Evolutionary conservation across 495 filamentous ascomycete genomes (phyloP).

Genomic region (Talaromyces thailandensis): DNA sequence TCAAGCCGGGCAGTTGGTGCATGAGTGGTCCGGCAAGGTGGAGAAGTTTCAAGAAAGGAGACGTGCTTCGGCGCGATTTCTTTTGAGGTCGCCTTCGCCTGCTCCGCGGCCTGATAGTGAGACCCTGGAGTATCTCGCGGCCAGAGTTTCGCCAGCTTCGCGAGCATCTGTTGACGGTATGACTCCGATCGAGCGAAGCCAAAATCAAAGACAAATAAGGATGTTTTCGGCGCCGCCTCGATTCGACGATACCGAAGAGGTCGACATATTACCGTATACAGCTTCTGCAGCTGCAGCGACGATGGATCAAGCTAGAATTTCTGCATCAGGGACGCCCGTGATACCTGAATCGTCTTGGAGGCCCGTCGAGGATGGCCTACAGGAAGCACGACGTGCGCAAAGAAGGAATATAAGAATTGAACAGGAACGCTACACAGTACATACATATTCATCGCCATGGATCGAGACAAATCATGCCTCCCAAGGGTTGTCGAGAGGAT

Average conservation of each 20-base stretch:
- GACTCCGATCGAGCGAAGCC: neutral
- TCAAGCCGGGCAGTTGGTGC: conserved; percentile 12
- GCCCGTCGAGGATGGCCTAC: neutral
- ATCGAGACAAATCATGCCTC: neutral
- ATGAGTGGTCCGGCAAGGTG: conserved; percentile 13
- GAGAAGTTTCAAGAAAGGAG: neutral
- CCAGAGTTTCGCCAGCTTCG: neutral
- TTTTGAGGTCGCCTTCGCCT: neutral
- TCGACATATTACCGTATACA: neutral
- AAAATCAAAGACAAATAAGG: neutral
- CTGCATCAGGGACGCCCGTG: neutral
- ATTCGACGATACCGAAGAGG: neutral
- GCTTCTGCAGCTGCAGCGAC: neutral
- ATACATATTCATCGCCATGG: neutral
- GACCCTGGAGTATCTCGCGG: neutral
- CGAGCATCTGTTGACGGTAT: neutral
- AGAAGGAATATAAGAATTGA: neutral
- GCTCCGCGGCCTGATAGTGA: neutral
- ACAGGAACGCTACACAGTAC: neutral
- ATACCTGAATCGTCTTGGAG: neutral
- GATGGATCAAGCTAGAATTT: neutral
- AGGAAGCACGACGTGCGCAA: neutral
- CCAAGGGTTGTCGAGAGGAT: neutral
- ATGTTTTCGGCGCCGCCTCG: neutral
- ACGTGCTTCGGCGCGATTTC: neutral